These are phyloP conservation scores for Coemansia sp. DNA, from an alignment of 192 early-diverging fungal species.

Conservation along the genomic window DNA sequence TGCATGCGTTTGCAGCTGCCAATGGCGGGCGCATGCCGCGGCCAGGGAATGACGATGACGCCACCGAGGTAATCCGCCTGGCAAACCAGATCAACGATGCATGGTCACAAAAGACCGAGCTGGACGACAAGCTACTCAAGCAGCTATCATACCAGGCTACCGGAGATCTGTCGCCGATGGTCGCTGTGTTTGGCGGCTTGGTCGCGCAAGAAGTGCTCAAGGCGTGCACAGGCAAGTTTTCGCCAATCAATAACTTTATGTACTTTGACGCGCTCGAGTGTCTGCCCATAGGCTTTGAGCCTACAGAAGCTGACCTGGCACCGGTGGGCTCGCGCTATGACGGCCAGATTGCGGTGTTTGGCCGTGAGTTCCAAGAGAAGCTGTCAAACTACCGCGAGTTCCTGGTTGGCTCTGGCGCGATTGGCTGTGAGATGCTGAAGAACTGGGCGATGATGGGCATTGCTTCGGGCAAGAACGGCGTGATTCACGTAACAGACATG, in stretches of 20 bases:
- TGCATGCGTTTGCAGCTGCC: conserved; percentile 72
- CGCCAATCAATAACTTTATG: conserved; percentile 86
- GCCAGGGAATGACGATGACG: conserved; percentile 84
- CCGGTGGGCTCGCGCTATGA: conserved; percentile 92
- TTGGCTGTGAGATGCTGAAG: conserved; percentile 99
- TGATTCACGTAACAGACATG: conserved; percentile 95
- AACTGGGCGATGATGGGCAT: conserved; percentile 98
- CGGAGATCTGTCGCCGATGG: conserved; percentile 93
- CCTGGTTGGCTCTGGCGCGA: conserved; percentile 97
- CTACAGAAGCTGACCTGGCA: conserved; percentile 71
- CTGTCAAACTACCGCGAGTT: conserved; percentile 88
- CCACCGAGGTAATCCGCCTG: conserved; percentile 70
- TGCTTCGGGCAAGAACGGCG: conserved; percentile 78
- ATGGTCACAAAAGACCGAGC: conserved; percentile 68
- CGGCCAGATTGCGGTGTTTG: conserved; percentile 94
- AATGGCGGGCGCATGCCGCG: conserved; percentile 73
- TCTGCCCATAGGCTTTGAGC: conserved; percentile 67
- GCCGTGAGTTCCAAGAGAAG: conserved; percentile 82
- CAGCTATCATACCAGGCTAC: conserved; percentile 84
- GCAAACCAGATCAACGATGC: conserved; percentile 73
- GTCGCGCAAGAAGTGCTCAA: conserved; percentile 98
- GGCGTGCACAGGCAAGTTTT: conserved; percentile 96
- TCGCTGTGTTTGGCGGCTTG: conserved; percentile 93
- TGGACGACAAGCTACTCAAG: conserved; percentile 85
- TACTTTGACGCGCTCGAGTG: conserved; percentile 98